phyloP scores from a whole-genome alignment of 495 filamentous ascomycete species.

The Penicillium paradoxum region DNA sequence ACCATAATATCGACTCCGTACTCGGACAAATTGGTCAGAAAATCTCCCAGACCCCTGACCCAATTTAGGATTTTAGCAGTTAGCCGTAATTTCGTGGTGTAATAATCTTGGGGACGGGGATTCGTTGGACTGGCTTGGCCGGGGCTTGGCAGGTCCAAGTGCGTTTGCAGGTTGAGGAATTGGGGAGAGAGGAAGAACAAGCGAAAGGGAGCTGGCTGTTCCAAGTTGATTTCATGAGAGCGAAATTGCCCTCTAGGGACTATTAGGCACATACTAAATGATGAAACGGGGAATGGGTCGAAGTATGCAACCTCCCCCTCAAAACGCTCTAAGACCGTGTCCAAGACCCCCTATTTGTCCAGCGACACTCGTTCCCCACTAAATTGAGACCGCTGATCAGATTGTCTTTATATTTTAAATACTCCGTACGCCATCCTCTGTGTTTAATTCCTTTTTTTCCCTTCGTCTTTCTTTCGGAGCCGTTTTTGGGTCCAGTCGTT shows the following conservation, averaged over 20 bases:
- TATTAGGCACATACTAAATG: too few species aligned
- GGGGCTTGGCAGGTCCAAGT: not conserved
- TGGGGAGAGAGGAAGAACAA: too few species aligned
- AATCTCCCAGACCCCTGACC: not conserved
- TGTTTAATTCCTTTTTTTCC: slow-evolving; percentile 4
- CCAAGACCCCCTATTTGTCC: slow-evolving; percentile 1
- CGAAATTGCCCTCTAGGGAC: too few species aligned
- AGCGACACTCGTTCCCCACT: not conserved
- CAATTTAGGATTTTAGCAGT: not conserved
- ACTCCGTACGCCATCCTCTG: slow-evolving; percentile 2
- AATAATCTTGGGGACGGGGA: not conserved
- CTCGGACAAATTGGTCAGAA: too few species aligned
- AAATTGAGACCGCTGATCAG: slow-evolving; percentile 1
- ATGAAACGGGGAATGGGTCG: too few species aligned
- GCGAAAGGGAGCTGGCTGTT: too few species aligned
- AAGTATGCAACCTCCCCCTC: too few species aligned
- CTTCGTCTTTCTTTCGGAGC: slow-evolving; percentile 1
- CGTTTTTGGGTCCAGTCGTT: slow-evolving; percentile 19
- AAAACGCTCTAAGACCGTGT: not conserved
- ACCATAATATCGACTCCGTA: too few species aligned
- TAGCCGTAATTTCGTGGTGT: not conserved
- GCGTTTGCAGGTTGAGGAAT: not conserved
- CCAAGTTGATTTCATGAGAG: not conserved
- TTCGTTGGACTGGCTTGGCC: not conserved
- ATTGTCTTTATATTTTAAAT: not conserved